Base-by-base conservation (phyloP, 2,329 filamentous ascomycete genomes). In the Endoconidiophora laricicola region DNA sequence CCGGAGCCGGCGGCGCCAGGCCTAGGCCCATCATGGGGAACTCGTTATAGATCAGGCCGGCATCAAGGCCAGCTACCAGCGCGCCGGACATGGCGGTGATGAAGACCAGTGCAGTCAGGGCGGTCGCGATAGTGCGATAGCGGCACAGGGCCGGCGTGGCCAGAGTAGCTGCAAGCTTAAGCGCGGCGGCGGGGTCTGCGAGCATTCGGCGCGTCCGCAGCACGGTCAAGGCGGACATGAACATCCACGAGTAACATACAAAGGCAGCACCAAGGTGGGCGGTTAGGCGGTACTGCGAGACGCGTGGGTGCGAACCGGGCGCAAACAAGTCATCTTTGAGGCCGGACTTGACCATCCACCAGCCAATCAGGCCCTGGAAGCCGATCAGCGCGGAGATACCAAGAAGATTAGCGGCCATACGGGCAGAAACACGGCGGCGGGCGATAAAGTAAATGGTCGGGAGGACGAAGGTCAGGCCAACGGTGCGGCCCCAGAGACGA, bases 321-420 rank as follows among this genome's bases (percentile, higher is more conserved):
- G 85, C 85, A 61, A 98, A 95, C 24, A 98, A 75, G 63, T 98
- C 91, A 62, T 96, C 91, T 63, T 90, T 93, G 55, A 98, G 72
- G 1, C 91, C 91, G 9, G 85, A 93, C 66, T 93, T 93, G 58
- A 98, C 91, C 91, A 98, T 98, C 87, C 91, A 98, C 91, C 91
- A 98, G 49, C 91, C 91, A 56, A 98, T 81, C 60, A 91, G 77
- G 42, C 91, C 91, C 65, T 98, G 91, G 64, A 94, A 91, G 49
- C 86, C 91, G 59, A 98, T 95, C 58, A 96, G 71, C 45, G 74
- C 78, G 41, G 86, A 85, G 55, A 98, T 96, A 10, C 87, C 90
- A 39, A 78, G 68, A 12, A 98, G 72, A 55, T 84, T 81, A 58
- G 71, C 63, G 14, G 86, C 80, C 81, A 94, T 93, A 48, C 76